Base-by-base conservation (phyloP, 345 rosid species). In the Luvunga scandens region DNA sequence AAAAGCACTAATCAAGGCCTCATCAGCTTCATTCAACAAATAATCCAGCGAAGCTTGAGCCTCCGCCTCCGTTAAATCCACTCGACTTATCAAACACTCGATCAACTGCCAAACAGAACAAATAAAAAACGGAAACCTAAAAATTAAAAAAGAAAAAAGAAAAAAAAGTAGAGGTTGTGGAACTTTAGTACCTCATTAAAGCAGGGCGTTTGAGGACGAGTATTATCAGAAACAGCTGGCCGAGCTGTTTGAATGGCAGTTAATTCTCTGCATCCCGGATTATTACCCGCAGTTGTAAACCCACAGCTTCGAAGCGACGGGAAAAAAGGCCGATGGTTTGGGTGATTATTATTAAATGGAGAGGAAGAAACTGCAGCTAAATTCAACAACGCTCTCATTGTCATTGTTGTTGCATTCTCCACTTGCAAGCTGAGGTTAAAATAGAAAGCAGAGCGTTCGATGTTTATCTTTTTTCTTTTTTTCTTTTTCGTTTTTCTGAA, bases 1-100 rank as follows among this genome's bases (percentile, higher is more conserved):
- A 69, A 93, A 97, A 38, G 98, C 99, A 85, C 98, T 90, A 67
- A 97, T 93, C 69, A 91, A 78, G 1, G 84, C 87, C 85, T 97
- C 98, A 28, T 83, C 84, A 48, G 87, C 83, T 33, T 93, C 92
- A n/a, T 68, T 78, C 42, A 93, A 84, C 82, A 94, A 82, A 68
- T 83, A 89, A 65, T 94, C 82, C 19, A 93, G 91, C 28, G 93
- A 88, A 2, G 89, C 87, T 83, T 91, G 96, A 19, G 98, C 91
- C 71, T 94, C 96, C 4, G 86, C 74, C 83, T 91, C 96, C 39
- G 97, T 86, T 42, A 94, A 83, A 83, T 97, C 91, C 80, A 87
- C 89, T 69, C 91, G 81, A 69, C 85, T 77, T 72, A 92, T 89
- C 86, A 95, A 79, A 50, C 87, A 72, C 80, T 90, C 95, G 57